Evolutionary conservation across 2,329 filamentous ascomycete genomes (phyloP), one percentile per base, ranked within the genome.

Genomic region (Blastomyces parvus): DNA sequence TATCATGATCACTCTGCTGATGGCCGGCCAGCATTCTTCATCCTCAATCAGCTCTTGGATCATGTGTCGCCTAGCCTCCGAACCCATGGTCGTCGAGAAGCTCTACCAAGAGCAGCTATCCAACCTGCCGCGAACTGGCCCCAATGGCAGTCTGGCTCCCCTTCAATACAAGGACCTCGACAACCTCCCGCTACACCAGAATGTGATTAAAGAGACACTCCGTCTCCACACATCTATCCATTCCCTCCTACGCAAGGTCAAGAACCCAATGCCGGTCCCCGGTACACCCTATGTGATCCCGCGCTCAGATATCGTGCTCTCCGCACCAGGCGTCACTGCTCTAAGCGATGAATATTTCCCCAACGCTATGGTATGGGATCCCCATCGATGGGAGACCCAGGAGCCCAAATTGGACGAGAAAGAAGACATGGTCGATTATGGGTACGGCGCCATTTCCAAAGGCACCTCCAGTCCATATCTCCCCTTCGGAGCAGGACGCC

Each of bases 1-100:
- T 75, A 89, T 93, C 81, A 91, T 93, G 89, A 93, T 93, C 70
- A 88, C 89, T 0, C 81, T 93, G 19, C 82, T 93, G 60, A 92
- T 94, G 89, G 89, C 87, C 13, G 89, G 89, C 60, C 89, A 94
- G 72, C 89, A 93, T 77, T 89, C 88, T 1, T 91, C 88, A 0
- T 88, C 89, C 5, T 87, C 88, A 0, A 88, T 88, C n/a, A 86
- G 86, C 68, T 82, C 87, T 9, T 93, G 89, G 89, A 89, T 91
- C 67, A 77, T 92, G 68, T 81, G 92, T 14, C 87, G 86, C 59
- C 82, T 93, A 2, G 89, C 89, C 11, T 83, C 86, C 1, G 80
- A 86, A 19, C 88, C 89, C 0, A 82, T 88, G 33, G 83, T 91
- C 63, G 77, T 84, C 60, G 87, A 91, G 67, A 85, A 89, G 66